A percentile compares a stretch with the other conserved stretches of the same genome.
These are phyloP conservation scores for Beauveria varroae DNA, from an alignment of 2,329 filamentous ascomycete species.

Conservation along the genomic window DNA sequence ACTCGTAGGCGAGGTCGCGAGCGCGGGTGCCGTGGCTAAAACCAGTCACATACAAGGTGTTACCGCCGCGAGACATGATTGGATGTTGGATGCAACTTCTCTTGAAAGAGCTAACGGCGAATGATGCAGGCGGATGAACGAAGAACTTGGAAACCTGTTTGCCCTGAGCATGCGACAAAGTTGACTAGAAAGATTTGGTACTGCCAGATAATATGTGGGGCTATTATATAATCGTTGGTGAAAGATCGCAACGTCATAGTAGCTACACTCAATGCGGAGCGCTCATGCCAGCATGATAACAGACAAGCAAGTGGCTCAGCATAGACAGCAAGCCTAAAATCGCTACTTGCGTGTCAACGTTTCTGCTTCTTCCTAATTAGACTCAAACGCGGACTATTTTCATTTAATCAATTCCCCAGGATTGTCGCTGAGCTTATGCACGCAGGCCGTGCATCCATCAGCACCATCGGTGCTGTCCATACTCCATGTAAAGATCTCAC, in stretches of 20 bases:
- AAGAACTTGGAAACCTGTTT: conserved; percentile 7
- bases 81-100: neutral
- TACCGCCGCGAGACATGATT: conserved; percentile 84
- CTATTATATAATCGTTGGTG: conserved; percentile 5
- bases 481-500: too few species aligned
- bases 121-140: conserved; percentile 1
- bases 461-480: neutral
- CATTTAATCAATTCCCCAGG: neutral
- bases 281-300: neutral
- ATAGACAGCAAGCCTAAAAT: neutral
- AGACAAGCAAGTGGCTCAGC: neutral
- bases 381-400: neutral
- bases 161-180: conserved; percentile 2
- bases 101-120: conserved; percentile 1
- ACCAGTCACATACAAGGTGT: conserved; percentile 96
- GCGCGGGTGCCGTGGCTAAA: conserved; percentile 98
- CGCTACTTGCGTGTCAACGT: too few species aligned
- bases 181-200: conserved; percentile 8
- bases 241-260: conserved; percentile 6
- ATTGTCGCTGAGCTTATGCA: neutral
- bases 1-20: conserved; percentile 99
- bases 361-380: neutral
- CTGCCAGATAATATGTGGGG: neutral
- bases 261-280: neutral
- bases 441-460: neutral